These are phyloP conservation scores for Rhododendron vialii DNA, from an alignment of 148 eudicot genomes.

Conservation along the genomic window DNA sequence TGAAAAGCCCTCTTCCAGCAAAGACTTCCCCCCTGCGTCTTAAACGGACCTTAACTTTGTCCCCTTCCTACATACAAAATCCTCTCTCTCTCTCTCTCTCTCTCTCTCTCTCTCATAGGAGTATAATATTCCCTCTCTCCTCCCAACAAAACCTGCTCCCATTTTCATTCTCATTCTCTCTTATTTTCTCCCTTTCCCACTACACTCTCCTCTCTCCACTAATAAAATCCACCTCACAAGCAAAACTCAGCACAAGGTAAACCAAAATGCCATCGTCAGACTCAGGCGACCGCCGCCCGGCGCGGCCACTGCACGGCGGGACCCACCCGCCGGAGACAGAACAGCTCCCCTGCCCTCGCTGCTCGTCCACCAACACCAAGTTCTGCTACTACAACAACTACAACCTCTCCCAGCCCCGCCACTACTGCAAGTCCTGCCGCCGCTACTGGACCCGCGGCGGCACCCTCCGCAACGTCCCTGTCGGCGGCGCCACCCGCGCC, in stretches of 20 bases:
- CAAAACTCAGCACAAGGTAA: neutral
- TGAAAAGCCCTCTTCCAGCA: neutral
- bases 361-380: conserved; percentile 40
- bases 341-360: conserved; percentile 40
- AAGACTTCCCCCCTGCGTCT: neutral
- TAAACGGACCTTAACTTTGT: neutral
- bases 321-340: conserved; percentile 20
- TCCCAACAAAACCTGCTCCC: neutral
- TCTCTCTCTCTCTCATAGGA: neutral
- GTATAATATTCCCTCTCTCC: neutral
- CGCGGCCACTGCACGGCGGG: neutral
- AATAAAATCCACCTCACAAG: neutral
- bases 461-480: conserved; percentile 41
- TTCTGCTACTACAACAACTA: conserved; percentile 54
- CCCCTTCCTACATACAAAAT: neutral
- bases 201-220: neutral
- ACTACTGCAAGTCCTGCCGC: conserved; percentile 45
- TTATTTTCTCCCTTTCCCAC: neutral
- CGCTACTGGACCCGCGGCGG: conserved; percentile 53
- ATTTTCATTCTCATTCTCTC: neutral
- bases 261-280: conserved; percentile 26
- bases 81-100: neutral
- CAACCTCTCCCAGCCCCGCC: conserved; percentile 42
- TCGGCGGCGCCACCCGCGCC: conserved; percentile 37
- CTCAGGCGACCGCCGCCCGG: conserved; percentile 11